phyloP scores from a whole-genome alignment of 352 stramenopile species.

The Achlya hypogyna region DNA sequence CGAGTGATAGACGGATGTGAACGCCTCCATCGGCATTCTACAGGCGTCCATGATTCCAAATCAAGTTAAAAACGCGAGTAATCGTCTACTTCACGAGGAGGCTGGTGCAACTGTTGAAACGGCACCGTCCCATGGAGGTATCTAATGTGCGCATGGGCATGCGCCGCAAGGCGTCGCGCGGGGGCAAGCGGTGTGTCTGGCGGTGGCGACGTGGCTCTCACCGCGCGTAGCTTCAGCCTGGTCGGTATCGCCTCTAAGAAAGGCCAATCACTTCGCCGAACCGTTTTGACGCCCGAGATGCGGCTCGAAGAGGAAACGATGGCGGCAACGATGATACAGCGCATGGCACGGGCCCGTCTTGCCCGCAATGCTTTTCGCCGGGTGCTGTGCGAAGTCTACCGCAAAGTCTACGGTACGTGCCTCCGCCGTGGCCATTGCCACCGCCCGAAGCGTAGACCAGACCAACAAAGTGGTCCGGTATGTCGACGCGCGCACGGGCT shows the following conservation, averaged over 20 bases:
- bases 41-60: too few species aligned
- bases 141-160: neutral
- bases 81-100: too few species aligned
- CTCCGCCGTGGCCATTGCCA: neutral
- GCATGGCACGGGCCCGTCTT: slow-evolving; percentile 1
- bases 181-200: neutral
- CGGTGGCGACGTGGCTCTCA: neutral
- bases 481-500: slow-evolving; percentile 1
- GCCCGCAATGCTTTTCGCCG: slow-evolving; percentile 3
- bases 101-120: too few species aligned
- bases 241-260: neutral
- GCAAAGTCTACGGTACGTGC: slow-evolving; percentile 1
- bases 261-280: neutral
- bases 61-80: too few species aligned
- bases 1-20: too few species aligned
- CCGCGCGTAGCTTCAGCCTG: neutral
- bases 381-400: slow-evolving; percentile 3
- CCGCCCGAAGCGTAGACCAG: too few species aligned
- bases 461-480: slow-evolving; percentile 11
- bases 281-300: slow-evolving; percentile 2
- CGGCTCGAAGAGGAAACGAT: neutral
- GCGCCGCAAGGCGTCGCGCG: neutral
- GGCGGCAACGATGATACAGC: slow-evolving; percentile 1
- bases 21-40: too few species aligned
- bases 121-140: neutral